phyloP scores from a whole-genome alignment of 495 filamentous ascomycete species.

The Hypoxylon cercidicola region DNA sequence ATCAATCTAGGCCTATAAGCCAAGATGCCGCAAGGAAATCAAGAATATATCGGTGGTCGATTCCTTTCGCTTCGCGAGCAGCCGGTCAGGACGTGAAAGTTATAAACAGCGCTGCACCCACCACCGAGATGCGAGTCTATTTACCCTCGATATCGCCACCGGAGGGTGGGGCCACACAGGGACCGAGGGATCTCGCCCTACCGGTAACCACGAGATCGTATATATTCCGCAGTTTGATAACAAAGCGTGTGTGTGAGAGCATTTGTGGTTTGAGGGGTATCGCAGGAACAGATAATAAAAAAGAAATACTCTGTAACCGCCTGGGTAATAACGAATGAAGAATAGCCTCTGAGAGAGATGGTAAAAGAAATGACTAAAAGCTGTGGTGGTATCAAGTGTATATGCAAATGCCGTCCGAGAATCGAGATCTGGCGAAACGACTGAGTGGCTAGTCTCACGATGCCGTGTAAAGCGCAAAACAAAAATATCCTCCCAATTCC shows the following conservation, averaged over 20 bases:
- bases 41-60: slow-evolving; percentile 3
- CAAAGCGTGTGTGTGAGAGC: slow-evolving; percentile 30
- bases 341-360: slow-evolving; percentile 19
- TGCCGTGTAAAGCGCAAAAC: slow-evolving; percentile 32
- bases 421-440: slow-evolving; percentile 25
- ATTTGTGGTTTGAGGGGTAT: slow-evolving; percentile 40
- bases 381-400: slow-evolving; percentile 43
- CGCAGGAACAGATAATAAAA: slow-evolving; percentile 22
- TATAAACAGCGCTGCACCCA: slow-evolving; percentile 1
- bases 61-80: slow-evolving; percentile 3
- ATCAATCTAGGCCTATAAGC: slow-evolving; percentile 8
- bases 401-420: slow-evolving; percentile 38
- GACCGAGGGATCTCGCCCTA: slow-evolving; percentile 3
- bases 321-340: slow-evolving; percentile 31
- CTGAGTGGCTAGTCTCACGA: slow-evolving; percentile 25
- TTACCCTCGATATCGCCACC: slow-evolving; percentile 15
- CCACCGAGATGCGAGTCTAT: slow-evolving; percentile 8
- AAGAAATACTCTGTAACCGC: slow-evolving; percentile 18
- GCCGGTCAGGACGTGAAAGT: not conserved
- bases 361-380: slow-evolving; percentile 21
- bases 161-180: slow-evolving; percentile 10
- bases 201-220: slow-evolving; percentile 18
- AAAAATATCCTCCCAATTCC: slow-evolving; percentile 19
- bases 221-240: slow-evolving; percentile 23
- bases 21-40: slow-evolving; percentile 9